Conservation (phyloP, 345 rosid genomes). For the Salix caprea region DNA sequence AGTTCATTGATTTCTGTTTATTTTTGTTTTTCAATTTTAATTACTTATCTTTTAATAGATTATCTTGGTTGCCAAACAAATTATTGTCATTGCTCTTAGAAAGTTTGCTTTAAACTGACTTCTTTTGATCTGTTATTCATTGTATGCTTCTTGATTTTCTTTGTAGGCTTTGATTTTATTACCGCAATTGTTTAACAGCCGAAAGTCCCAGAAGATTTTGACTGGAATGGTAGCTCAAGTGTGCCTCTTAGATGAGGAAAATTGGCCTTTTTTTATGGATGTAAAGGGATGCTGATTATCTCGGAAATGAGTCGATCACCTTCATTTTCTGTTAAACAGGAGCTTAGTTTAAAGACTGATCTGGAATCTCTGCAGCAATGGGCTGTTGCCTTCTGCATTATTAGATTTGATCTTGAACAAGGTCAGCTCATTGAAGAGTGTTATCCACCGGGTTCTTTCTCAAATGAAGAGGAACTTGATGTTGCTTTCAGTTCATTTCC, state of each 20-base stretch:
- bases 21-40: background rate
- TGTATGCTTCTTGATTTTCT: slow-evolving; percentile 7
- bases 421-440: slow-evolving; percentile 96
- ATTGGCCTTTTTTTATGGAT: slow-evolving; percentile 25
- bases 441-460: slow-evolving; percentile 62
- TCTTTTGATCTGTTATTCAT: background rate
- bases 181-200: background rate
- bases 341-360: slow-evolving; percentile 54
- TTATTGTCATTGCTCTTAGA: background rate
- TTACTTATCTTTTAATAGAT: background rate
- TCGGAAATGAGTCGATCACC: slow-evolving; percentile 85
- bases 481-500: slow-evolving; percentile 94
- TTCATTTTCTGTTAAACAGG: slow-evolving; percentile 71
- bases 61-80: background rate
- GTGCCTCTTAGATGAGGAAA: slow-evolving; percentile 18
- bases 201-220: slow-evolving; percentile 5
- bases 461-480: slow-evolving; percentile 84
- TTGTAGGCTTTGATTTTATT: slow-evolving; percentile 16
- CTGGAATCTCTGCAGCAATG: slow-evolving; percentile 67
- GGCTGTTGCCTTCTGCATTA: slow-evolving; percentile 77
- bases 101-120: background rate
- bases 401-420: slow-evolving; percentile 93
- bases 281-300: slow-evolving; percentile 16
- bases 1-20: background rate
- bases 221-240: background rate